Evolutionary conservation across 192 early-diverging fungal genomes (phyloP), one percentile per base, ranked within the genome.

Genomic region (Rhizophagus clarus): DNA sequence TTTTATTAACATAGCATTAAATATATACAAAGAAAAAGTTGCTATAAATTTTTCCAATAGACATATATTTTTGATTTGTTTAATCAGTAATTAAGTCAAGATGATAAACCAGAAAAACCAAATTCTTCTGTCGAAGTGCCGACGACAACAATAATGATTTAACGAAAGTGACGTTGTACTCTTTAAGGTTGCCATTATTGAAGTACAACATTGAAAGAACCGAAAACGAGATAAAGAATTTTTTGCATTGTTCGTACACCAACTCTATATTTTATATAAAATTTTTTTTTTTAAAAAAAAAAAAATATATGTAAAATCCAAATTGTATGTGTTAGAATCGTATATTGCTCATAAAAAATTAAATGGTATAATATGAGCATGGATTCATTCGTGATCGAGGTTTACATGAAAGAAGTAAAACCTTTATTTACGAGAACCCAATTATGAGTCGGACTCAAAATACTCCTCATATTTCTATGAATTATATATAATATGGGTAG

Each of bases 261-360:
- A 72, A 79, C 82, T 62, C 85, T 72, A 14, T 79, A 80, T 76
- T 86, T 86, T 75, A 79, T 83, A 61, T 79, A 82, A 60, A 82
- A 86, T 61, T 81, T 86, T 82, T 86, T n/a, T n/a, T n/a, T 61
- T 61, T 37, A 3, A 37, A 3, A 37, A 37, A 37, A 37, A 2
- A 37, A 3, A 37, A 2, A 37, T 37, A 37, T 37, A 37, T 37
- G 2, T n/a, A n/a, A 32, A 17, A 4, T n/a, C n/a, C n/a, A n/a
- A n/a, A 68, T 34, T 56, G 61, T 51, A 3, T 72, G 49, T n/a
- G n/a, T n/a, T 15, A 47, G n/a, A 49, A 47, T 47, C n/a, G 45
- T 40, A 72, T 72, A 45, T 24, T n/a, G n/a, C n/a, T n/a, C n/a
- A n/a, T n/a, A n/a, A n/a, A n/a, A 40, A 22, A 45, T 15, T 72